Conservation (phyloP, 495 filamentous ascomycete species). For the Aspergillus indologenus region DNA sequence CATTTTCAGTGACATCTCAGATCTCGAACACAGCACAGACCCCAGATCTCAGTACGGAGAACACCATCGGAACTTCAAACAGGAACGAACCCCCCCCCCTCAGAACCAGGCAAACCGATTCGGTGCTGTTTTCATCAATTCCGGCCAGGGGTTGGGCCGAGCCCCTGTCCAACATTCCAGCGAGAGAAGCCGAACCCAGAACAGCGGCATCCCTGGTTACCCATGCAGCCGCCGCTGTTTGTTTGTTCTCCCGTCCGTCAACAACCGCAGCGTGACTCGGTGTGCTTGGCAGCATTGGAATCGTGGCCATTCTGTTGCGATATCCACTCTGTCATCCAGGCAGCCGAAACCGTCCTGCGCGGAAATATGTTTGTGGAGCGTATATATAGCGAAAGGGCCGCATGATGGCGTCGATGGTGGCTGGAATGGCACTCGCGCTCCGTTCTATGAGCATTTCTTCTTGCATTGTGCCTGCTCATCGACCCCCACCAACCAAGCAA, state of each 20-base stretch:
- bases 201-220: neutral
- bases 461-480: neutral
- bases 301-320: no score
- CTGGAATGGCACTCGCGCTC: neutral
- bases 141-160: slow-evolving; percentile 7
- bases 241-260: slow-evolving; percentile 5
- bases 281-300: slow-evolving; percentile 4
- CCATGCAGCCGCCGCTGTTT: slow-evolving; percentile 3
- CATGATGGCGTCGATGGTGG: neutral
- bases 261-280: slow-evolving; percentile 3
- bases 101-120: neutral
- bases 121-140: slow-evolving; percentile 3
- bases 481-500: neutral
- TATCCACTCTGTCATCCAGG: slow-evolving; percentile 3
- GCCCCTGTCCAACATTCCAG: slow-evolving; percentile 6
- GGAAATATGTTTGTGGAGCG: neutral
- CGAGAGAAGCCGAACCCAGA: neutral
- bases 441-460: neutral
- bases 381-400: neutral
- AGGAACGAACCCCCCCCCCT: neutral
- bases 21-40: no score
- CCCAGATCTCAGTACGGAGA: no score
- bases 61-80: no score
- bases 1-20: no score
- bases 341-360: neutral